Percentiles rank a stretch among this genome's conserved stretches.
Evolutionary conservation across 2,329 filamentous ascomycete genomes (phyloP).

Genomic region (Periconia macrospinosa): DNA sequence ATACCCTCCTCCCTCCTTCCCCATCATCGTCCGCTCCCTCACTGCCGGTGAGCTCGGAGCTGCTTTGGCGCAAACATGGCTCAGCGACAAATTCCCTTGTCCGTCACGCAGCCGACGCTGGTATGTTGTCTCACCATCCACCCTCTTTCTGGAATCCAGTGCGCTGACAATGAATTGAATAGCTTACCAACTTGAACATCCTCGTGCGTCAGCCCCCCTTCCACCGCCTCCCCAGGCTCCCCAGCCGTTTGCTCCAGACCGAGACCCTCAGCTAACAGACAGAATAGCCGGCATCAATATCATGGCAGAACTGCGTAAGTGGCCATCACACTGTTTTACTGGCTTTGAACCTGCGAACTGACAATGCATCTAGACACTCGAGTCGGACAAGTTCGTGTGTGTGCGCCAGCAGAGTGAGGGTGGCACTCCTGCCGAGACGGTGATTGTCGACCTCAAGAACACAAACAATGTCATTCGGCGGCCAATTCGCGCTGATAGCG

Average conservation of each 20-base stretch:
- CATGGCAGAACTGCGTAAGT: slow-evolving; percentile 85
- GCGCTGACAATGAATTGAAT: slow-evolving; percentile 33
- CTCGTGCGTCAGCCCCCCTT: slow-evolving; percentile 42
- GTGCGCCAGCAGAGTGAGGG: slow-evolving; percentile 86
- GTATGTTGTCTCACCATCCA: slow-evolving; percentile 45
- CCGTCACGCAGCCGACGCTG: slow-evolving; percentile 78
- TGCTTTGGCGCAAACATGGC: slow-evolving; percentile 55
- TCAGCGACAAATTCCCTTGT: slow-evolving; percentile 84
- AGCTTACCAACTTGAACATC: slow-evolving; percentile 53
- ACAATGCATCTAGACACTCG: slow-evolving; percentile 71
- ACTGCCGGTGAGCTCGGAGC: slow-evolving; percentile 42
- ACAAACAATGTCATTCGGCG: slow-evolving; percentile 92
- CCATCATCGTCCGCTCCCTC: slow-evolving; percentile 30
- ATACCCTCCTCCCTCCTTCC: slow-evolving; percentile 25
- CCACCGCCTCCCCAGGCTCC: slow-evolving; percentile 8
- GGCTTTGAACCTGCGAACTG: slow-evolving; percentile 15
- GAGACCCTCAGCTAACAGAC: slow-evolving; percentile 30
- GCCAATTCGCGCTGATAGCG: slow-evolving; percentile 98
- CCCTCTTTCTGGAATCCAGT: not conserved
- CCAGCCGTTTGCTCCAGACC: slow-evolving; percentile 13
- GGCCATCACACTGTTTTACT: not conserved
- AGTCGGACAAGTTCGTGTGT: slow-evolving; percentile 96
- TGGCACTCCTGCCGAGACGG: slow-evolving; percentile 83
- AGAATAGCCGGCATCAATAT: slow-evolving; percentile 68
- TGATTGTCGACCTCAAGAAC: slow-evolving; percentile 98